These are phyloP conservation scores for Sporisorium reilianum DNA, from an alignment of 1,284 basidiomycete species.

Conservation along the genomic window DNA sequence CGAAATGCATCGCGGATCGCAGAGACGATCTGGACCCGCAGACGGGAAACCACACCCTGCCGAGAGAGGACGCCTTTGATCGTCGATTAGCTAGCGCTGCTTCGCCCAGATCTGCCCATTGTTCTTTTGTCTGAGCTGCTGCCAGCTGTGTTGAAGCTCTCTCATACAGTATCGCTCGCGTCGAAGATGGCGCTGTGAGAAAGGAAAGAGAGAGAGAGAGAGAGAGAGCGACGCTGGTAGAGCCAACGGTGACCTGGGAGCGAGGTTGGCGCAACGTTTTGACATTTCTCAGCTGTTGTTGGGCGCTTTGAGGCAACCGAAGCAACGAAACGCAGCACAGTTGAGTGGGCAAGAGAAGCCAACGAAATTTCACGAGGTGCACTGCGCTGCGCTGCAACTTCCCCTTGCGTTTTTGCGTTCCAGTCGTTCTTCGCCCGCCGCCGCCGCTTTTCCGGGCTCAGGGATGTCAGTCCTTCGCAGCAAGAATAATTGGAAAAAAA, in stretches of 20 bases:
- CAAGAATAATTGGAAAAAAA: too few relatives aligned
- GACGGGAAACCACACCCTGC: not conserved
- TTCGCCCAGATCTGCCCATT: not conserved
- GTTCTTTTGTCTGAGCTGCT: not conserved
- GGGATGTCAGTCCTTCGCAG: too few relatives aligned
- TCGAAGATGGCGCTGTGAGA: not conserved
- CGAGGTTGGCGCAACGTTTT: not conserved
- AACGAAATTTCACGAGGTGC: not conserved
- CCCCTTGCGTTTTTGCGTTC: constrained; percentile 10
- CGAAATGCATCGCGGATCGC: not conserved
- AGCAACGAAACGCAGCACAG: constrained; percentile 1
- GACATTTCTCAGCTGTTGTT: not conserved
- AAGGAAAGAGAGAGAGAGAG: too few relatives aligned
- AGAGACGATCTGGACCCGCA: constrained; percentile 5
- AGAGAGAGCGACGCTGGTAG: not conserved
- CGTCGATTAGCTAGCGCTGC: not conserved
- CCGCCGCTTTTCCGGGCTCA: constrained; percentile 1
- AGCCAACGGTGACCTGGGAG: not conserved
- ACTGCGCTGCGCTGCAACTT: not conserved
- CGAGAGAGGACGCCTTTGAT: constrained; percentile 3
- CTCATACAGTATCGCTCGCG: not conserved
- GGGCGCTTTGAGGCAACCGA: too few relatives aligned
- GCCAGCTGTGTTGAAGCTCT: too few relatives aligned
- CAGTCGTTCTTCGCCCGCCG: not conserved
- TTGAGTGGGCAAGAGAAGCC: not conserved